Conservation (phyloP, 768 basidiomycete species). For the Mycena indigotica region DNA sequence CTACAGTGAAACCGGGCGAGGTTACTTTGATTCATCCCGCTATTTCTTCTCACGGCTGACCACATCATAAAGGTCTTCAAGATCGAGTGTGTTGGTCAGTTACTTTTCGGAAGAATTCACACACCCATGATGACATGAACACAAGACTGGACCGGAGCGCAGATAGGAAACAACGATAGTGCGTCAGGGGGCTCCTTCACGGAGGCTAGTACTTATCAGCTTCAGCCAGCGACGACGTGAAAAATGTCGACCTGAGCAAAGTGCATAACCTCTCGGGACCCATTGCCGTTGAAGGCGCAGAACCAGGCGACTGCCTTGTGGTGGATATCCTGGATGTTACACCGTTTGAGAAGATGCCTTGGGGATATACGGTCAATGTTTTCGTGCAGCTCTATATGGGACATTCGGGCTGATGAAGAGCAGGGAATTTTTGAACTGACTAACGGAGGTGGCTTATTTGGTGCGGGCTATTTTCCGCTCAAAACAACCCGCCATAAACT, state of each 20-base stretch:
- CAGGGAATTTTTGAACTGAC: too few species aligned
- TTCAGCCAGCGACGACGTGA: slow-evolving; percentile 67
- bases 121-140: too few species aligned
- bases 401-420: too few species aligned
- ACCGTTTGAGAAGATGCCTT: slow-evolving; percentile 76
- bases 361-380: slow-evolving; percentile 69
- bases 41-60: too few species aligned
- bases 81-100: slow-evolving; percentile 66
- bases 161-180: slow-evolving; percentile 79
- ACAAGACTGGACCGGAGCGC: slow-evolving; percentile 83
- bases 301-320: slow-evolving; percentile 78
- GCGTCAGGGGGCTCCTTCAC: slow-evolving; percentile 21
- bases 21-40: too few species aligned
- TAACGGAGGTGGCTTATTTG: slow-evolving; percentile 74
- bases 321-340: slow-evolving; percentile 79
- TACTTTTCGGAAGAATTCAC: too few species aligned
- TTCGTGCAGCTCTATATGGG: too few species aligned
- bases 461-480: slow-evolving; percentile 48
- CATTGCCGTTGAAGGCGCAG: slow-evolving; percentile 71
- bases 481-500: too few species aligned
- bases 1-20: slow-evolving; percentile 64
- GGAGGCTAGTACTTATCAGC: background rate
- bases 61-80: too few species aligned
- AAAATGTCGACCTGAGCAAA: slow-evolving; percentile 62
- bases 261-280: slow-evolving; percentile 80